Conservation (phyloP, 23 red algal species). For the Gracilaria domingensis region DNA sequence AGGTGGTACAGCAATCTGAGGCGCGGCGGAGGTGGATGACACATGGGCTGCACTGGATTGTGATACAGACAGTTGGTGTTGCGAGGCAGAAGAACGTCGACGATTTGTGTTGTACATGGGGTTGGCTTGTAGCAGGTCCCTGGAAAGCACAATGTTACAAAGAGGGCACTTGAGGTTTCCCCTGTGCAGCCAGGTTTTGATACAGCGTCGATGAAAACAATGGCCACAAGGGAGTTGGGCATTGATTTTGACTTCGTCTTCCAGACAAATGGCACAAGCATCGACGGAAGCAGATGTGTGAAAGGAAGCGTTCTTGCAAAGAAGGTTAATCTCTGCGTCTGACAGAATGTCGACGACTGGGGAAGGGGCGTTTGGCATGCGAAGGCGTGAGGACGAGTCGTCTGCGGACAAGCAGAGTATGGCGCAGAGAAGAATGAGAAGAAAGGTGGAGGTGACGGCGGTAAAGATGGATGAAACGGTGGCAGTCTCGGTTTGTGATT, state of each 20-base stretch:
- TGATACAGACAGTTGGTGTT: not conserved
- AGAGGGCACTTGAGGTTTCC: conserved; percentile 23
- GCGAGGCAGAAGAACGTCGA: not conserved
- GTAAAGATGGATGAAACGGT: conserved; percentile 12
- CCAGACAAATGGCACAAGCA: conserved; percentile 21
- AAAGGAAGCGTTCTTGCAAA: conserved; percentile 14
- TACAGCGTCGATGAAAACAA: conserved; percentile 25
- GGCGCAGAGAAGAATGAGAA: conserved; percentile 24
- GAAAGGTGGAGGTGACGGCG: conserved; percentile 10
- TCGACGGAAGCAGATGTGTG: not conserved
- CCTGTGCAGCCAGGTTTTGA: conserved; percentile 12
- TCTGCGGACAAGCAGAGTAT: not conserved
- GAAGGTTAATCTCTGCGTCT: not conserved
- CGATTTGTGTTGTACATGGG: not conserved
- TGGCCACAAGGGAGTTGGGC: conserved; percentile 15
- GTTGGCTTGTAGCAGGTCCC: not conserved
- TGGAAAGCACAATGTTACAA: conserved; percentile 12
- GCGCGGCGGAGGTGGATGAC: not conserved
- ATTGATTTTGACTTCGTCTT: conserved; percentile 32
- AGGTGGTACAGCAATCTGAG: not conserved
- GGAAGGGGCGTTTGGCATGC: not conserved
- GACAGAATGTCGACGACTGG: not conserved
- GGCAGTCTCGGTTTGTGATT: conserved; percentile 14
- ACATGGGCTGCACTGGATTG: not conserved
- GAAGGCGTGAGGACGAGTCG: not conserved